phyloP scores from a whole-genome alignment of 2,329 filamentous ascomycete genomes.

The Ceratocystis cacaofunesta region DNA sequence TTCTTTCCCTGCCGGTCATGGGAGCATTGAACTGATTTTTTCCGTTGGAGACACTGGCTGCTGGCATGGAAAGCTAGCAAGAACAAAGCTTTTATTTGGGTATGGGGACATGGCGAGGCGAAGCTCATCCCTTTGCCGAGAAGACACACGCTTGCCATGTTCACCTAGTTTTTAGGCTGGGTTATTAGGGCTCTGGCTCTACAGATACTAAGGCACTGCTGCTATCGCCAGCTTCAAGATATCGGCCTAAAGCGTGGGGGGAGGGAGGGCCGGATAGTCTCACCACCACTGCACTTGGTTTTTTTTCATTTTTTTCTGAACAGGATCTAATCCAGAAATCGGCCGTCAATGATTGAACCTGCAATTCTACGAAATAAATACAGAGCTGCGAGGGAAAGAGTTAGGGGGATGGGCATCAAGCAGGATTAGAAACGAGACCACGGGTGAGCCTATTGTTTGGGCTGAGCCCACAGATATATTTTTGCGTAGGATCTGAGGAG shows the following conservation, averaged over 20 bases:
- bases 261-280: too few species aligned
- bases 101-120: background rate
- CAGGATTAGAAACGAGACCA: too few species aligned
- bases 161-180: background rate
- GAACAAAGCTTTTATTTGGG: background rate
- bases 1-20: background rate
- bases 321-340: background rate
- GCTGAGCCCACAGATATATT: too few species aligned
- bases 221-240: background rate
- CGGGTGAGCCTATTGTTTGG: too few species aligned
- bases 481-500: too few species aligned
- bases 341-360: too few species aligned
- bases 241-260: conserved; percentile 3
- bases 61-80: background rate
- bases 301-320: too few species aligned
- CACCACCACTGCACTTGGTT: too few species aligned
- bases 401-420: too few species aligned
- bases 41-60: background rate
- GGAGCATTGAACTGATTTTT: background rate
- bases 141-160: conserved; percentile 4
- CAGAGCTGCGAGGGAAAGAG: too few species aligned
- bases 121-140: background rate
- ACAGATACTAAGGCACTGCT: background rate
- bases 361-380: too few species aligned
- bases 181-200: background rate